phyloP scores from a whole-genome alignment of 371 early-diverging fungal species.

The Batkoa obscura region DNA sequence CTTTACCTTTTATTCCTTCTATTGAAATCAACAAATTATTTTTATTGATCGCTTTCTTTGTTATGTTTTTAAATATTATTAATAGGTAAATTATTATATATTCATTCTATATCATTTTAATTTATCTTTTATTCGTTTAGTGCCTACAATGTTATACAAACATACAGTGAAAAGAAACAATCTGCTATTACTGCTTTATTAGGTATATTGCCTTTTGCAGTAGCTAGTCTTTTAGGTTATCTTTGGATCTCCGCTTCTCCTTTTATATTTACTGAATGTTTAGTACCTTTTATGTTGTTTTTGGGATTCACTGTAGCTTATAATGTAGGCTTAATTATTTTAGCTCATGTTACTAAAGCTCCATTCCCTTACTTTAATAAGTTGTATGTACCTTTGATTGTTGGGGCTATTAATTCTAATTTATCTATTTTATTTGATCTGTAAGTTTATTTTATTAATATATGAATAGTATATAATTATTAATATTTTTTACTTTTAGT shows the following conservation, averaged over 20 bases:
- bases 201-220: slow-evolving; percentile 41
- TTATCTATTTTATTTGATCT: slow-evolving; percentile 21
- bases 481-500: slow-evolving; percentile 1
- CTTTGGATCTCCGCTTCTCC: slow-evolving; percentile 59
- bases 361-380: slow-evolving; percentile 52
- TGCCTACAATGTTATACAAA: slow-evolving; percentile 27
- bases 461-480: not conserved
- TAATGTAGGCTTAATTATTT: slow-evolving; percentile 65
- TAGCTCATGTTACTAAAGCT: slow-evolving; percentile 65
- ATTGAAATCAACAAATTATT: slow-evolving; percentile 21
- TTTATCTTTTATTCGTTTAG: slow-evolving; percentile 14
- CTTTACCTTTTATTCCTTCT: slow-evolving; percentile 5
- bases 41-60: slow-evolving; percentile 29
- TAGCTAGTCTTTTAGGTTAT: slow-evolving; percentile 25
- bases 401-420: slow-evolving; percentile 46
- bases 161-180: slow-evolving; percentile 22
- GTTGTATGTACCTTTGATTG: slow-evolving; percentile 31
- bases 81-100: slow-evolving; percentile 20
- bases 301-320: slow-evolving; percentile 65
- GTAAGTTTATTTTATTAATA: slow-evolving; percentile 17
- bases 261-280: slow-evolving; percentile 30
- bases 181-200: slow-evolving; percentile 28
- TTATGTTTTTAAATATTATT: slow-evolving; percentile 33
- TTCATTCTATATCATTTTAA: not conserved
- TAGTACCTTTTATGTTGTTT: slow-evolving; percentile 43